phyloP scores from a whole-genome alignment of 768 basidiomycete genomes.

The Collybia sp. region DNA sequence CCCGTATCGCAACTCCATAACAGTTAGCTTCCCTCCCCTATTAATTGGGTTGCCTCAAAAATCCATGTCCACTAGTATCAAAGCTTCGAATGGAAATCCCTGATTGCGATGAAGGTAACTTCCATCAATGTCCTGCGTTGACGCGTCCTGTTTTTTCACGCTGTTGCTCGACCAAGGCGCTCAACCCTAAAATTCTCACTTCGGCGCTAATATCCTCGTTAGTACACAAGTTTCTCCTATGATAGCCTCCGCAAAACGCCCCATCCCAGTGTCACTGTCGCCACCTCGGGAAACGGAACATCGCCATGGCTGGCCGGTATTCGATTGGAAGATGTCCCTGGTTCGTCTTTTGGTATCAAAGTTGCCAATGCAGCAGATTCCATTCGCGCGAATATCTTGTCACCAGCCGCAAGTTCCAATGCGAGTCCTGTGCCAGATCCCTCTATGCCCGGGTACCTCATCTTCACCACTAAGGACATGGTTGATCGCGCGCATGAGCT shows the following conservation, averaged over 20 bases:
- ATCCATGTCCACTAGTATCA: slow-evolving; percentile 46
- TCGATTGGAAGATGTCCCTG: slow-evolving; percentile 58
- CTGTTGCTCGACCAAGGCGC: slow-evolving; percentile 36
- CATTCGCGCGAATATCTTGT: slow-evolving; percentile 62
- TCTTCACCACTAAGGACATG: slow-evolving; percentile 68
- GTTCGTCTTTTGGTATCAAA: slow-evolving; percentile 48
- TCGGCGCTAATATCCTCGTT: slow-evolving; percentile 68
- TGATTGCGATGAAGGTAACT: slow-evolving; percentile 66
- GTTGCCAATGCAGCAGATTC: slow-evolving; percentile 68
- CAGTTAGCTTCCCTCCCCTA: slow-evolving; percentile 33
- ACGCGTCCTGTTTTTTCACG: too few species aligned
- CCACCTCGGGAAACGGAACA: slow-evolving; percentile 10
- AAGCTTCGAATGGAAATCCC: slow-evolving; percentile 79
- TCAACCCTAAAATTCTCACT: slow-evolving; percentile 51
- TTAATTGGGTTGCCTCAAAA: neutral
- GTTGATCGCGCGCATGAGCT: slow-evolving; percentile 59
- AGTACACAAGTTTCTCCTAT: slow-evolving; percentile 12
- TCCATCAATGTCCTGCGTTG: neutral
- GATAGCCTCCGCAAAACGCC: too few species aligned
- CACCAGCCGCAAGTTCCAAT: slow-evolving; percentile 45
- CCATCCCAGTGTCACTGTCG: too few species aligned
- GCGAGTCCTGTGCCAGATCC: slow-evolving; percentile 38
- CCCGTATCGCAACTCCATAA: slow-evolving; percentile 57
- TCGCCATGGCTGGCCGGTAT: slow-evolving; percentile 72
- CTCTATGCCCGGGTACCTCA: slow-evolving; percentile 34